phyloP scores from a whole-genome alignment of 2,329 filamentous ascomycete species.

The Hansfordia pulvinata region DNA sequence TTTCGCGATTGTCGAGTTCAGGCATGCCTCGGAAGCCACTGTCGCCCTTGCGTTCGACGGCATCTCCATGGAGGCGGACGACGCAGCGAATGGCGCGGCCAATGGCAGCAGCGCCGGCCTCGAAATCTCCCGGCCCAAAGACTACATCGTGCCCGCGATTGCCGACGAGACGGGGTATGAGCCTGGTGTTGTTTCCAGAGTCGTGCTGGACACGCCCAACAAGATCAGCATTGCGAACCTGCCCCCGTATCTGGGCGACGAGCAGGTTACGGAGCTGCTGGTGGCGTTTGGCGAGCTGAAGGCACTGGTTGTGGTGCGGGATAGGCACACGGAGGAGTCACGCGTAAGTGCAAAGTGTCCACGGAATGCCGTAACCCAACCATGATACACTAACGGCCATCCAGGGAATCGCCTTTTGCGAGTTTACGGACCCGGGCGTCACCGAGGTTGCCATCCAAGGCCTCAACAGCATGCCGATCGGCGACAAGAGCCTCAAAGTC shows the following conservation, averaged over 20 bases:
- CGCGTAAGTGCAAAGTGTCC: too few species aligned
- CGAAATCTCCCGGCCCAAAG: slow-evolving; percentile 76
- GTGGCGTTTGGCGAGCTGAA: slow-evolving; percentile 88
- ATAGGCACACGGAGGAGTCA: slow-evolving; percentile 72
- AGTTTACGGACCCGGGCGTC: slow-evolving; percentile 66
- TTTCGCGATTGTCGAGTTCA: slow-evolving; percentile 88
- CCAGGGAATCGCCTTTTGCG: slow-evolving; percentile 91
- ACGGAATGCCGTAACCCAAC: too few species aligned
- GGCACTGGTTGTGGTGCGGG: slow-evolving; percentile 81
- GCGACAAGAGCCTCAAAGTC: slow-evolving; percentile 75
- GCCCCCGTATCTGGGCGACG: slow-evolving; percentile 74
- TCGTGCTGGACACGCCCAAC: slow-evolving; percentile 84
- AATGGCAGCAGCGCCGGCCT: slow-evolving; percentile 42
- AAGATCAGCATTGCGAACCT: slow-evolving; percentile 92
- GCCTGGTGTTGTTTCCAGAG: slow-evolving; percentile 61
- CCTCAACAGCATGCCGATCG: slow-evolving; percentile 85
- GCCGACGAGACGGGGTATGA: slow-evolving; percentile 61
- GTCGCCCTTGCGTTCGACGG: slow-evolving; percentile 84
- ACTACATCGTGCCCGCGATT: slow-evolving; percentile 84
- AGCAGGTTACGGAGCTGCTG: slow-evolving; percentile 82
- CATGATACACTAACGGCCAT: slow-evolving; percentile 13
- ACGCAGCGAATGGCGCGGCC: slow-evolving; percentile 39
- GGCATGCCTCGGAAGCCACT: slow-evolving; percentile 74
- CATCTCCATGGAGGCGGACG: slow-evolving; percentile 69
- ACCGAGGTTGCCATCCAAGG: slow-evolving; percentile 84